A percentile compares a stretch with the other conserved stretches of the same genome.
phyloP scores from a whole-genome alignment of 164 flowering plant species.

The Annona cherimola region DNA sequence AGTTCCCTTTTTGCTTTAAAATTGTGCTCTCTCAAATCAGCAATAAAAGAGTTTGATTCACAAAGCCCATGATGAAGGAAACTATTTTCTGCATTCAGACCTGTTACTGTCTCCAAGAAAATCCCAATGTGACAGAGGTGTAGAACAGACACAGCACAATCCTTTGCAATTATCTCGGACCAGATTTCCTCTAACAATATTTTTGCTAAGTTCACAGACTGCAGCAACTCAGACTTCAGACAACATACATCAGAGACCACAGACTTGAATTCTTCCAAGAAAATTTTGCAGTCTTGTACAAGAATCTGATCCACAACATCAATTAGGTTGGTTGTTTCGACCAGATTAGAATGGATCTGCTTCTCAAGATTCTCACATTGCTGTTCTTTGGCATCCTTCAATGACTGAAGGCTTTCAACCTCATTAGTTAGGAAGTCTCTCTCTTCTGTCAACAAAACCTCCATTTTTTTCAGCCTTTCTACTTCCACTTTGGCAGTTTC shows the following conservation, averaged over 20 bases:
- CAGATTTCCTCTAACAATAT: conserved; percentile 77
- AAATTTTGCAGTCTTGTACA: conserved; percentile 27
- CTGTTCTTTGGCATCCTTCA: conserved; percentile 31
- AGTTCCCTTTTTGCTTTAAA: conserved; percentile 58
- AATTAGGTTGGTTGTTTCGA: conserved; percentile 31
- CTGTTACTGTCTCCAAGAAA: conserved; percentile 68
- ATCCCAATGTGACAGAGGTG: conserved; percentile 91
- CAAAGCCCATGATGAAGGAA: conserved; percentile 70
- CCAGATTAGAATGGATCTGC: conserved; percentile 31
- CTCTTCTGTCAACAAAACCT: conserved; percentile 29
- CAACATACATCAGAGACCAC: conserved; percentile 35
- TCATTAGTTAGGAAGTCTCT: conserved; percentile 35
- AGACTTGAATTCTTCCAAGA: conserved; percentile 34
- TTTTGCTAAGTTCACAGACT: conserved; percentile 35
- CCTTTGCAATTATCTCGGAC: conserved; percentile 83
- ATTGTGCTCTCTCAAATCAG: conserved; percentile 66
- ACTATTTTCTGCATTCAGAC: conserved; percentile 83
- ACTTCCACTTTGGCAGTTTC: conserved; percentile 60
- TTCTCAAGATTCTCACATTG: conserved; percentile 40
- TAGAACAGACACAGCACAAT: conserved; percentile 73
- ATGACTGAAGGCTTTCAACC: conserved; percentile 42
- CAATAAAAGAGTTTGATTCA: conserved; percentile 56
- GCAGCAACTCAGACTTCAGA: conserved; percentile 43
- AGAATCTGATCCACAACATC: conserved; percentile 46
- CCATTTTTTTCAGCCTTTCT: conserved; percentile 37